A percentile compares a stretch with the other conserved stretches of the same genome.
Evolutionary conservation across 345 rosid species (phyloP).

Genomic region (Eutrema japonicum): DNA sequence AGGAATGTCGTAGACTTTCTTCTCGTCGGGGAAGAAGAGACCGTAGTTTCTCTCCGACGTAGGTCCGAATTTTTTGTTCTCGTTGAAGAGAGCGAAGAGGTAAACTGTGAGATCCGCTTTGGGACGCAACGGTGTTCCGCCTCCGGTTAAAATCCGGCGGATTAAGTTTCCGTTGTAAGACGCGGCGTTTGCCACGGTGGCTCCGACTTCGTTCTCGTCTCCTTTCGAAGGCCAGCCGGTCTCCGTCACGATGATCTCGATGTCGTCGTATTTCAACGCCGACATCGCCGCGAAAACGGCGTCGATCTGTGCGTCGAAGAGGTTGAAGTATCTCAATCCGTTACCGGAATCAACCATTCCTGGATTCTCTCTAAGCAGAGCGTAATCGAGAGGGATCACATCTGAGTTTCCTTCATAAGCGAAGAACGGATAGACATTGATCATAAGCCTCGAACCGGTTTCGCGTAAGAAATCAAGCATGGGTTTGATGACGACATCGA

Average conservation of each 20-base stretch:
- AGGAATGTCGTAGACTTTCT: slow-evolving; percentile 84
- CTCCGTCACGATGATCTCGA: slow-evolving; percentile 73
- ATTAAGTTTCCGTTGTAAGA: slow-evolving; percentile 91
- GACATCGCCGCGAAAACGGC: slow-evolving; percentile 94
- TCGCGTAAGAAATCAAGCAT: slow-evolving; percentile 81
- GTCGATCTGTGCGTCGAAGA: slow-evolving; percentile 95
- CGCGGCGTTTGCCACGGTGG: slow-evolving; percentile 68
- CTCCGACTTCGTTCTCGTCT: slow-evolving; percentile 78
- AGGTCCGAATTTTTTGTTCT: slow-evolving; percentile 76
- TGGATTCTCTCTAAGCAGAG: slow-evolving; percentile 85
- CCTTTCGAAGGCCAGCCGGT: slow-evolving; percentile 98
- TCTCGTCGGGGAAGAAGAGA: slow-evolving; percentile 75
- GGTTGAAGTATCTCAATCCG: slow-evolving; percentile 76
- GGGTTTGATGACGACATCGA: slow-evolving; percentile 76
- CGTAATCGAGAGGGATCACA: slow-evolving; percentile 88
- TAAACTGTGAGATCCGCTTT: slow-evolving; percentile 88
- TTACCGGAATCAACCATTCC: slow-evolving; percentile 88
- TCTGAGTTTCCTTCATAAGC: slow-evolving; percentile 92
- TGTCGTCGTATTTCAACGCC: slow-evolving; percentile 74
- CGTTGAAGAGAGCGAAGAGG: slow-evolving; percentile 91
- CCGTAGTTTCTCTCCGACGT: slow-evolving; percentile 94
- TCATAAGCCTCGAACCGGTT: slow-evolving; percentile 91
- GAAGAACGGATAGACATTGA: slow-evolving; percentile 89
- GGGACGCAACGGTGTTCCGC: slow-evolving; percentile 84
- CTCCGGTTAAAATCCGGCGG: slow-evolving; percentile 76